Conservation (phyloP, 108 stramenopile species). For the Aurantiochytrium sp. region DNA sequence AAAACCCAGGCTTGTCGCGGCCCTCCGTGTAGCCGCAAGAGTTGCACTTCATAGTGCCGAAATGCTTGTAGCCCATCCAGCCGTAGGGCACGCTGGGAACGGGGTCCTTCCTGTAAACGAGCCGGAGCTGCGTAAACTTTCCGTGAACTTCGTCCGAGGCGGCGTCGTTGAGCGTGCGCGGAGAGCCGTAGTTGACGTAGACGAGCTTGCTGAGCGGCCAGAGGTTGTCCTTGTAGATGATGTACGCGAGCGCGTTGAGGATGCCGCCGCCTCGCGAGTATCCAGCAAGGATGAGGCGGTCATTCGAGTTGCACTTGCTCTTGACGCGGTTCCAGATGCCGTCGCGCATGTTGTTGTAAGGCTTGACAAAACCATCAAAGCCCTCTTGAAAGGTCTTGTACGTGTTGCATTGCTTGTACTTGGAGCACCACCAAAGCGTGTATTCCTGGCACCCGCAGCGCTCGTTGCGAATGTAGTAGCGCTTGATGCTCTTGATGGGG, state of each 20-base stretch:
- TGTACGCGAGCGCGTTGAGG: not conserved
- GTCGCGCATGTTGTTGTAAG: not conserved
- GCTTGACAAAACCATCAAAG: constrained; percentile 19
- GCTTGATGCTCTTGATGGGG: not conserved
- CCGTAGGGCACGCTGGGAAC: not conserved
- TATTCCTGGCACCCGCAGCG: not conserved
- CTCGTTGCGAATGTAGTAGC: not conserved
- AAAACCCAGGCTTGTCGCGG: not conserved
- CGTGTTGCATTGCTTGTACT: constrained; percentile 23
- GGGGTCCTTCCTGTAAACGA: not conserved
- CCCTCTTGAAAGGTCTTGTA: not conserved
- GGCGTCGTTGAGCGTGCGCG: not conserved
- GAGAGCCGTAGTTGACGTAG: constrained; percentile 2
- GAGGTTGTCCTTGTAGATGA: not conserved
- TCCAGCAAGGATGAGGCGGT: not conserved
- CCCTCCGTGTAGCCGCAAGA: not conserved
- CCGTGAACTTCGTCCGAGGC: not conserved
- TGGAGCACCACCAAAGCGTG: constrained; percentile 27
- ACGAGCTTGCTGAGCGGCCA: not conserved
- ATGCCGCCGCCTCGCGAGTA: constrained; percentile 6
- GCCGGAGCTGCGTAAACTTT: not conserved
- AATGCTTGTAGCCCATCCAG: constrained; percentile 13
- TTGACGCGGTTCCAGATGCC: not conserved
- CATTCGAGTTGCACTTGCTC: not conserved
- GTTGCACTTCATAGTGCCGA: not conserved